phyloP scores from a whole-genome alignment of 108 stramenopile species.

The Cyclostephanos tholiformis region DNA sequence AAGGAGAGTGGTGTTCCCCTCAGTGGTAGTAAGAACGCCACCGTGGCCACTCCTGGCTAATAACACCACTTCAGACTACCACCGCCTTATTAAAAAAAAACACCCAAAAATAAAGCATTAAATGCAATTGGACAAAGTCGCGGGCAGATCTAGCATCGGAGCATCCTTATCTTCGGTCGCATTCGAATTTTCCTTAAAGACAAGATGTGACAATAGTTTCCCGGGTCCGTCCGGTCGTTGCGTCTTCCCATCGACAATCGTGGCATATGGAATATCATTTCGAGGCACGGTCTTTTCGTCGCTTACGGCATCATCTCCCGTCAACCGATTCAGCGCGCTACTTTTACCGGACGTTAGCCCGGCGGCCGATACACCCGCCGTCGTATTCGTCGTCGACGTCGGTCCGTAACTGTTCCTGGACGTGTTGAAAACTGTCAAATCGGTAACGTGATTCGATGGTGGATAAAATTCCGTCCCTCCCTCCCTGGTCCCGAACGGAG shows the following conservation, averaged over 20 bases:
- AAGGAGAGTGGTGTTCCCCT: no score
- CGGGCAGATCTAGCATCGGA: constrained; percentile 15
- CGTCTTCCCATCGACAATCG: background rate
- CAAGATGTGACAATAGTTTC: constrained; percentile 16
- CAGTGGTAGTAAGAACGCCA: background rate
- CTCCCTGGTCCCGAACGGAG: constrained; percentile 31
- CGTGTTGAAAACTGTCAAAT: constrained; percentile 46
- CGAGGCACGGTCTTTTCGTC: background rate
- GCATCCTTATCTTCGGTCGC: background rate
- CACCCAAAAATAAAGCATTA: no score
- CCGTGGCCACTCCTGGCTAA: background rate
- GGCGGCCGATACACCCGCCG: background rate
- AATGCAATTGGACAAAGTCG: constrained; percentile 5
- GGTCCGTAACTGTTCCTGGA: constrained; percentile 40
- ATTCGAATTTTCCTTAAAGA: constrained; percentile 9
- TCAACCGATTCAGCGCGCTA: background rate
- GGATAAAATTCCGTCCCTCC: constrained; percentile 47
- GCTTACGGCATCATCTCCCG: background rate
- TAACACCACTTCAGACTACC: background rate
- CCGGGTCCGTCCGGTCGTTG: constrained; percentile 3
- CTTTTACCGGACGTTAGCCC: background rate
- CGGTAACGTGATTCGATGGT: constrained; percentile 20
- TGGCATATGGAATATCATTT: background rate
- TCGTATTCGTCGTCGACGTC: background rate
- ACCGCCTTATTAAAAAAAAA: no score